Evolutionary conservation across 2,329 filamentous ascomycete species (phyloP).

Genomic region (Rutstroemia sp.): DNA sequence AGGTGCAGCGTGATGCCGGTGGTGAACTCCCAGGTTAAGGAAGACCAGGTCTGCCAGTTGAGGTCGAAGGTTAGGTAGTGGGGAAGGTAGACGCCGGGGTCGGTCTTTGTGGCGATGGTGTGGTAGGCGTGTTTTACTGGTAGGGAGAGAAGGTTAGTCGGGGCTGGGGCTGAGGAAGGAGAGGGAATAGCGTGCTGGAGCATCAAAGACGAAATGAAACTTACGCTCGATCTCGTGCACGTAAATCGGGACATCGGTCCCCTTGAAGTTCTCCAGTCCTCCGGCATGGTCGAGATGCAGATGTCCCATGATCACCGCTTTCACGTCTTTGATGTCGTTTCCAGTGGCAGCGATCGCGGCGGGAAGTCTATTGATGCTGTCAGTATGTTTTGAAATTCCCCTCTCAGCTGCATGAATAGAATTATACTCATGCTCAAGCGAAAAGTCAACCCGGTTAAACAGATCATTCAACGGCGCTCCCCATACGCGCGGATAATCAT

Average conservation of each 20-base stretch:
- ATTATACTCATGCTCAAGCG: constrained; percentile 16
- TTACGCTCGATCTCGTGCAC: constrained; percentile 36
- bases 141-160: neutral
- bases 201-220: too few species aligned
- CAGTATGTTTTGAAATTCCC: neutral
- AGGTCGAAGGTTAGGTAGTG: constrained; percentile 28
- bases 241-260: constrained; percentile 35
- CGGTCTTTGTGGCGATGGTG: constrained; percentile 32
- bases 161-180: too few species aligned
- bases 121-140: constrained; percentile 36
- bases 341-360: constrained; percentile 13
- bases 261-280: constrained; percentile 35
- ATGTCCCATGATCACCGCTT: constrained; percentile 37
- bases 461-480: constrained; percentile 30
- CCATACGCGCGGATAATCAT: constrained; percentile 21
- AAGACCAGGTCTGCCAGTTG: constrained; percentile 34
- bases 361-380: neutral
- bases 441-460: constrained; percentile 32
- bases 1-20: constrained; percentile 27
- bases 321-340: constrained; percentile 36
- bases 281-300: constrained; percentile 40
- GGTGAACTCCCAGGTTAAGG: constrained; percentile 29
- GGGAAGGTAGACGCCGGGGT: constrained; percentile 31
- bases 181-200: too few species aligned
- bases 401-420: too few species aligned